Base-by-base conservation (phyloP, 345 rosid species). In the Geranium rotundifolium region DNA sequence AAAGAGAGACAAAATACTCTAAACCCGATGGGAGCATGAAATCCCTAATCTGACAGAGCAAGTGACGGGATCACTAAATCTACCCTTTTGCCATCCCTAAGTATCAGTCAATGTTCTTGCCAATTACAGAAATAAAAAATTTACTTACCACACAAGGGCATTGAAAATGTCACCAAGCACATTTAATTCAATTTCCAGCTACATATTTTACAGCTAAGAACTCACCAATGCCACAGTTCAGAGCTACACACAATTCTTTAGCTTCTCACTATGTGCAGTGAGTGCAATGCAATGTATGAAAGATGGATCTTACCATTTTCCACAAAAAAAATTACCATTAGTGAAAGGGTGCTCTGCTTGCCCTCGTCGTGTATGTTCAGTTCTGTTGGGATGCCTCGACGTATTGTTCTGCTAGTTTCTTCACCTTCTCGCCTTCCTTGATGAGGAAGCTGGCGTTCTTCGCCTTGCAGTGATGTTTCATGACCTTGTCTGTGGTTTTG, bases 381-480 rank as follows among this genome's bases (percentile, higher is more conserved):
- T 82, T 80, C 61, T 79, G 77, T 64, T 80, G 92, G 57, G 95
- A 84, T 19, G 96, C 72, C 74, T 93, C 95, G 6, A 83, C 80
- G 19, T 93, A 93, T 71, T 93, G 95, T 78, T 90, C 95, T 0
- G 99, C 95, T 4, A 90, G 96, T 74, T 85, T 90, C 84, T 90
- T 93, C 68, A 90, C 96, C 78, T 88, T 90, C 75, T 90, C 99
- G 29, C 92, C 99, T 81, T 90, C 99, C 84, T 86, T 90, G 64
- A 93, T 84, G 59, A 90, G 80, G 75, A 93, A 90, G 67, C 74
- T 88, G 14, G 99, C 97, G 67, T 77, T 90, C 74, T 88, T 90
- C 30, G 95, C 89, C 65, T 85, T 83, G 65, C 64, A 60, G 79
- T 93, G 99, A 76, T 84, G 88, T 75, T 81, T 93, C 99, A 88